These are phyloP conservation scores for Xylariaceae sp. DNA, from an alignment of 2,329 filamentous ascomycete genomes.

Conservation along the genomic window DNA sequence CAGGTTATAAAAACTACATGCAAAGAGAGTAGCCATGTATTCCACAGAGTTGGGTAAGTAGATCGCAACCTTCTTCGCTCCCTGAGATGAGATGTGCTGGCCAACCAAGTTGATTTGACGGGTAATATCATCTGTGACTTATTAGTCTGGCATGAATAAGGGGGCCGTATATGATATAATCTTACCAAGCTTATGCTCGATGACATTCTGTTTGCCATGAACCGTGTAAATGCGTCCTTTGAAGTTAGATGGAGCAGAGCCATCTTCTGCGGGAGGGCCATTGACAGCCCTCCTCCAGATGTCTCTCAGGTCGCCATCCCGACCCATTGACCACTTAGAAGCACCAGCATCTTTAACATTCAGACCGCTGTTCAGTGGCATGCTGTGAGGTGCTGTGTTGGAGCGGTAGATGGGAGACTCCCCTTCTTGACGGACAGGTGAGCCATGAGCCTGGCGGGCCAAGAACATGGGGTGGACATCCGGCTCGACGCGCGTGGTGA, in stretches of 20 bases:
- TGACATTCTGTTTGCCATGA: conserved; percentile 67
- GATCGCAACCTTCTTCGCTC: conserved; percentile 74
- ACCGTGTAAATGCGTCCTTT: conserved; percentile 75
- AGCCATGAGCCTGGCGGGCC: conserved; percentile 74
- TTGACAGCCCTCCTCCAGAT: conserved; percentile 74
- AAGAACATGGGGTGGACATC: conserved; percentile 91
- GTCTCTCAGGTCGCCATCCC: conserved; percentile 86
- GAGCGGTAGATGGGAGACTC: conserved; percentile 84
- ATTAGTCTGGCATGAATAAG: conserved; percentile 14
- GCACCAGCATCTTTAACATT: conserved; percentile 77
- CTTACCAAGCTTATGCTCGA: conserved; percentile 66
- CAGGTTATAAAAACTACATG: conserved; percentile 84
- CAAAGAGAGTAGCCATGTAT: conserved; percentile 76
- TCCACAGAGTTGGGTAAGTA: conserved; percentile 94
- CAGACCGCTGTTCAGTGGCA: conserved; percentile 71
- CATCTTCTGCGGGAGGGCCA: conserved; percentile 61
- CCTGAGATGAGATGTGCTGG: conserved; percentile 66
- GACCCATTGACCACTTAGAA: conserved; percentile 77
- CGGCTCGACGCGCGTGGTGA: conserved; percentile 71
- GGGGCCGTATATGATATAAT: conserved; percentile 2
- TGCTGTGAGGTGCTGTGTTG: conserved; percentile 80
- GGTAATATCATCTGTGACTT: conserved; percentile 61
- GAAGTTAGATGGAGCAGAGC: conserved; percentile 42
- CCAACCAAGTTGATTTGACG: conserved; percentile 87
- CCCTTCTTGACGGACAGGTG: conserved; percentile 74